Conservation (phyloP, 164 flowering plant genomes). For the Litsea cubeba region DNA sequence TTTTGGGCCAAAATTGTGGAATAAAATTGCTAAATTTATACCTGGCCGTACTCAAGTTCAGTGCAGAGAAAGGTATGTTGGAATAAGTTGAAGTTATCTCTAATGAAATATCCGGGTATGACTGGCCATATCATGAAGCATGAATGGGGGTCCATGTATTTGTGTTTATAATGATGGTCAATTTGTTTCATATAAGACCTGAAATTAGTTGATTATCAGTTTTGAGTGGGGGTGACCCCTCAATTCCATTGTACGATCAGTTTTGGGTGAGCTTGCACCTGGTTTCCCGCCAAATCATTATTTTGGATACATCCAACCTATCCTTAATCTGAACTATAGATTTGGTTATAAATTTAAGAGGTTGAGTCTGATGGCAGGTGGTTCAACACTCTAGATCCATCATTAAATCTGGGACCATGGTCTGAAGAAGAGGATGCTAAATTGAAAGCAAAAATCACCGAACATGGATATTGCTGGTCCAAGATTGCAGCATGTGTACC, state of each 20-base stretch:
- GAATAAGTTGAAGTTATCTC: background rate
- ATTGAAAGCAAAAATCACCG: constrained; percentile 49
- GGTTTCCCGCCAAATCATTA: background rate
- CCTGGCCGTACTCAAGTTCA: constrained; percentile 84
- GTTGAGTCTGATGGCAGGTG: constrained; percentile 49
- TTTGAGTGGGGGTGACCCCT: too few species aligned
- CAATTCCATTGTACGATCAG: background rate
- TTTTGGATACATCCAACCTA: background rate
- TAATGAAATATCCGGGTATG: background rate
- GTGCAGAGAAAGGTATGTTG: constrained; percentile 85
- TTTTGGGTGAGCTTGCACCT: background rate
- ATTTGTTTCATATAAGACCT: too few species aligned
- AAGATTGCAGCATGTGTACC: constrained; percentile 71
- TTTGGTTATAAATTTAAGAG: constrained; percentile 11
- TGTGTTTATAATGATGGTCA: too few species aligned
- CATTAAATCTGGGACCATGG: constrained; percentile 60
- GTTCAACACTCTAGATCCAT: constrained; percentile 79
- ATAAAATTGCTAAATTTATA: constrained; percentile 64
- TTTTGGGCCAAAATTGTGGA: constrained; percentile 79
- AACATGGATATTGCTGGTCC: constrained; percentile 77
- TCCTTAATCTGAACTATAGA: background rate
- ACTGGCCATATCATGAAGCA: too few species aligned
- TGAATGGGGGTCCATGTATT: too few species aligned
- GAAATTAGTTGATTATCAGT: too few species aligned
- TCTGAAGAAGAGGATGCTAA: constrained; percentile 72